A percentile compares a stretch with the other conserved stretches of the same genome.
These are phyloP conservation scores for Golubevia pallescens DNA, from an alignment of 1,284 basidiomycete species.

Conservation along the genomic window DNA sequence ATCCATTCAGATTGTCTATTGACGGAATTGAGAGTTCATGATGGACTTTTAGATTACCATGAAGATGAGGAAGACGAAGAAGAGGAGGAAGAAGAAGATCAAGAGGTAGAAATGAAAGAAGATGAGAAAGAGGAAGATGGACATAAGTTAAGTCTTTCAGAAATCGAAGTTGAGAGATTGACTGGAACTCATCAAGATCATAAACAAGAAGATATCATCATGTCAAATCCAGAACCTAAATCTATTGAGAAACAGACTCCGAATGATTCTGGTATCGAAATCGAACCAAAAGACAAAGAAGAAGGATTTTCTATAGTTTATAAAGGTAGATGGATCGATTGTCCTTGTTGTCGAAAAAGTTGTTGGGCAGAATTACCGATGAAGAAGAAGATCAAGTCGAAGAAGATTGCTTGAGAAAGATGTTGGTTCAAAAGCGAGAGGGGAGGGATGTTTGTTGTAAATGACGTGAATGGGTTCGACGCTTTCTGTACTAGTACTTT, in stretches of 20 bases:
- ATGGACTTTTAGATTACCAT: background rate
- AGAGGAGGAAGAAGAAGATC: constrained; percentile 17
- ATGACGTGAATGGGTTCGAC: too few relatives aligned
- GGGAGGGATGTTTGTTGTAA: too few relatives aligned
- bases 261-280: constrained; percentile 4
- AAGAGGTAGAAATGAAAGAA: constrained; percentile 4
- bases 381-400: constrained; percentile 11
- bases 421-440: too few relatives aligned
- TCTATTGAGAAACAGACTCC: background rate
- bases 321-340: constrained; percentile 55
- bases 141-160: background rate
- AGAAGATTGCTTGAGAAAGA: too few relatives aligned
- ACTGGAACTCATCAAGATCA: background rate
- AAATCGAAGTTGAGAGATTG: background rate
- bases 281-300: constrained; percentile 6
- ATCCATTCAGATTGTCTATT: constrained; percentile 54
- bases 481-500: too few relatives aligned
- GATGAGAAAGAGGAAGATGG: background rate
- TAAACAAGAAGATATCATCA: background rate
- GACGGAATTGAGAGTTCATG: constrained; percentile 44
- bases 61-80: constrained; percentile 9
- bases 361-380: constrained; percentile 48
- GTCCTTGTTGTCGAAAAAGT: constrained; percentile 46
- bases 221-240: background rate
- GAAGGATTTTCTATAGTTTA: background rate